A percentile compares a stretch with the other conserved stretches of the same genome.
These are phyloP conservation scores for Hypoxylon perforatum DNA, from an alignment of 495 filamentous ascomycete genomes.

Conservation along the genomic window DNA sequence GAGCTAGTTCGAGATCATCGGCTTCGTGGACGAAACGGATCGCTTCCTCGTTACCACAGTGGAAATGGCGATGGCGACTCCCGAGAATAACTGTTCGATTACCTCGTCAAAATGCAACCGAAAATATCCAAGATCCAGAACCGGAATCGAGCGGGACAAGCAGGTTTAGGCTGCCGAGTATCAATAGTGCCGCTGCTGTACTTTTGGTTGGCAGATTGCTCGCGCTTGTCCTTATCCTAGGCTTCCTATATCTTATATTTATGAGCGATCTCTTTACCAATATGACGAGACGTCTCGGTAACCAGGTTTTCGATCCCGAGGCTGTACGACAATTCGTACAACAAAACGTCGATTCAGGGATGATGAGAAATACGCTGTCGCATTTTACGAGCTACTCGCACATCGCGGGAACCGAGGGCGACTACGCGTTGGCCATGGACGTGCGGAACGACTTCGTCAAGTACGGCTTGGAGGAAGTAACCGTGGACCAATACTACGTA, in stretches of 20 bases:
- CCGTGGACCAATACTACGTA: conserved; percentile 80
- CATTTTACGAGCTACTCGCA: conserved; percentile 84
- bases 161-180: conserved; percentile 41
- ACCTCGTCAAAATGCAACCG: conserved; percentile 41
- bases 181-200: conserved; percentile 51
- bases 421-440: conserved; percentile 82
- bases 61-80: conserved; percentile 61
- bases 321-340: conserved; percentile 76
- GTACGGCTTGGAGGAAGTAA: conserved; percentile 76
- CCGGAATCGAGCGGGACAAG: conserved; percentile 31
- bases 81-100: conserved; percentile 57
- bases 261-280: conserved; percentile 80
- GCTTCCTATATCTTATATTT: conserved; percentile 83
- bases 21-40: conserved; percentile 64
- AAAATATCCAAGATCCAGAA: conserved; percentile 20
- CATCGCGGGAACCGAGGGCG: conserved; percentile 90
- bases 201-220: conserved; percentile 76
- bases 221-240: conserved; percentile 77
- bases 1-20: conserved; percentile 48
- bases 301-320: conserved; percentile 71
- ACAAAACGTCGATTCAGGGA: conserved; percentile 69
- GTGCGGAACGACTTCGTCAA: conserved; percentile 77
- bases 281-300: conserved; percentile 62
- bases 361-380: conserved; percentile 75
- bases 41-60: conserved; percentile 57